Base-by-base conservation (phyloP, 257 asterid species). In the Hygrophila difformis region DNA sequence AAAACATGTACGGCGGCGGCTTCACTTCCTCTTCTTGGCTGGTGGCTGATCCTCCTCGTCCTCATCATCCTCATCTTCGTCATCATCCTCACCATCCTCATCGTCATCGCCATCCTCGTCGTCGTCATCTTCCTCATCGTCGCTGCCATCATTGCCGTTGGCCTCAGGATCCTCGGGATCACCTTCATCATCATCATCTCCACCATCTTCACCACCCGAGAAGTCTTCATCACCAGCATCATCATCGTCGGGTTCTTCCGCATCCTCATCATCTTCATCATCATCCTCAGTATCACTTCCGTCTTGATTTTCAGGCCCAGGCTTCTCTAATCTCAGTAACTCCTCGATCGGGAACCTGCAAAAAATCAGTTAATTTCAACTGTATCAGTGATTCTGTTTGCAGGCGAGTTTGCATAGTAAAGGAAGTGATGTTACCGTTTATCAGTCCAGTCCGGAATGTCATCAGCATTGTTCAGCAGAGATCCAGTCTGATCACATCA, bases 11-110 rank as follows among this genome's bases (percentile, higher is more conserved):
- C 10, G 20, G 16, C 56, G 56, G 7, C 8, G 8, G n/a, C 65
- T 53, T 84, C 66, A 81, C 72, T 84, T 84, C 57, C 86, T 81
- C 76, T 81, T 84, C 84, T 84, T 84, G 6, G 92, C 74, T 2
- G 96, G 96, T 51, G 96, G 96, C 62, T 81, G 77, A 15, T 85
- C 83, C 63, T 77, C 93, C 5, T 84, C 93, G 0, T 84, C 94
- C 1, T 83, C 94, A 0, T 76, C 85, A 0, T 82, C 93, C 0
- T 26, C 31, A 26, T 26, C 31, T 0, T 26, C 31, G 0, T 26
- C 31, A 26, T 73, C 83, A 0, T 68, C 92, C 0, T 71, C 95
- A 0, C 62, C 94, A 0, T 67, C 91, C 0, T 64, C 94, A 0
- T 52, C 94, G 0, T 49, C 91, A 0, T 65, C 91, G 0, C 60